These are phyloP conservation scores for Ophiocordyceps sinensis DNA, from an alignment of 2,329 filamentous ascomycete genomes.

Conservation along the genomic window DNA sequence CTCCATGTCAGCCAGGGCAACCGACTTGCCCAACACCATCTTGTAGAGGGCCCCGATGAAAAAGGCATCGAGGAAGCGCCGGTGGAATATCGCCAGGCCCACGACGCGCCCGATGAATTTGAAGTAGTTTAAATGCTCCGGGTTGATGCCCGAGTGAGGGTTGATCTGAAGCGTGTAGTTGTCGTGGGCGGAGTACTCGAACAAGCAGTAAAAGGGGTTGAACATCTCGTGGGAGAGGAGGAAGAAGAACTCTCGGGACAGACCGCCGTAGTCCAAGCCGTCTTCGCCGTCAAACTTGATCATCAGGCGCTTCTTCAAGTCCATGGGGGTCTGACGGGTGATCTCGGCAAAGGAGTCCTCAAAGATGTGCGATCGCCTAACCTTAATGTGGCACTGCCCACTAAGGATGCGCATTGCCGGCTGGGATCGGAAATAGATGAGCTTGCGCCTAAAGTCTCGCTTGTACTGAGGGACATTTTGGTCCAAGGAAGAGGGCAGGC, in stretches of 20 bases:
- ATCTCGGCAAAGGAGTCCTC: conserved; percentile 99
- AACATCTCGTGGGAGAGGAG: conserved; percentile 99
- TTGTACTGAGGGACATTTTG: conserved; percentile 99
- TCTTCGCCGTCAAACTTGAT: conserved; percentile 99
- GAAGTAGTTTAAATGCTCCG: conserved; percentile 98
- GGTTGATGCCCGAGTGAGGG: conserved; percentile 97
- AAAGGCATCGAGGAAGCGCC: conserved; percentile 94
- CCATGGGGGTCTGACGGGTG: conserved; percentile 86
- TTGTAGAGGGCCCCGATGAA: conserved; percentile 99
- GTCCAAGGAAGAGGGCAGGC: conserved; percentile 86
- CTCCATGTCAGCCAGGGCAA: conserved; percentile 90
- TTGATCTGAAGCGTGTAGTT: conserved; percentile 99
- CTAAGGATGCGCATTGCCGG: conserved; percentile 89
- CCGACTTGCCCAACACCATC: conserved; percentile 93
- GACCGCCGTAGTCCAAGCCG: conserved; percentile 90
- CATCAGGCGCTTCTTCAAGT: conserved; percentile 97
- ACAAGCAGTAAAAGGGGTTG: conserved; percentile 98
- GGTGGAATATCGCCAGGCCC: conserved; percentile 93
- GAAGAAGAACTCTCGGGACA: conserved; percentile 99
- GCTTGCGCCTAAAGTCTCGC: conserved; percentile 92
- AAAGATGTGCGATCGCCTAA: conserved; percentile 91
- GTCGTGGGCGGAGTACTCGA: conserved; percentile 98
- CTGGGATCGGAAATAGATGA: conserved; percentile 98
- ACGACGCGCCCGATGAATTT: conserved; percentile 98
- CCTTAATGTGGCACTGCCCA: conserved; percentile 96